Evolutionary conservation across 192 early-diverging fungal species (phyloP), one percentile per base, ranked within the genome.

Genomic region (Coemansia biformis): DNA sequence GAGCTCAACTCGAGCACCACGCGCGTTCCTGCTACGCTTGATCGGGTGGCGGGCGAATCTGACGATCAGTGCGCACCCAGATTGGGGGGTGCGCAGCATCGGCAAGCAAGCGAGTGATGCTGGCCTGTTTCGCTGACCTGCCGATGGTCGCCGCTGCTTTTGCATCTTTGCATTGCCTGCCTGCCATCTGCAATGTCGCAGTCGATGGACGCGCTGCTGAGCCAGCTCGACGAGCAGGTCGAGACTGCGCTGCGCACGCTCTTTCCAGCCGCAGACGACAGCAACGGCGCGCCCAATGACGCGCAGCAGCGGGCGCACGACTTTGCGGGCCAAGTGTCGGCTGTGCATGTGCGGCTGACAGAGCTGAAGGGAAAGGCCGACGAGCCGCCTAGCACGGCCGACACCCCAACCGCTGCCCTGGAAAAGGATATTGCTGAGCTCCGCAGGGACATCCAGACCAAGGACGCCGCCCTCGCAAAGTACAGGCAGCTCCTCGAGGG

Each of bases 251-350:
- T 73, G 14, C 43, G 34, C 3, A 60, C 48, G 12, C 50, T 73
- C 9, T 73, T 73, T 15, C 69, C 69, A 13, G 35, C 57, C 14
- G 53, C 59, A 1, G 47, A 40, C 21, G 18, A 35, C 1, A 8
- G 18, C n/a, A n/a, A 22, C 28, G 13, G 35, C 14, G n/a, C 45
- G 0, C 8, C 48, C 12, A 55, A 40, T 7, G 63, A 59, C 28
- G 69, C 69, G 0, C 62, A 73, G 41, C 69, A 65, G n/a, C 44
- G 69, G n/a, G 69, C 69, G 0, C 62, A 73, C 16, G 69, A 52
- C 19, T 73, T 73, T 24, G 34, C 45, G 5, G 16, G 21, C 18
- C 53, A 60, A 19, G 62, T 65, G 8, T 17, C 36, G 5, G 1
- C 33, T 0, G 54, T 65, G 14, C 57, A 61, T 35, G 40, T 13